Base-by-base conservation (phyloP, 2,329 filamentous ascomycete species). In the Penicillium sp. region DNA sequence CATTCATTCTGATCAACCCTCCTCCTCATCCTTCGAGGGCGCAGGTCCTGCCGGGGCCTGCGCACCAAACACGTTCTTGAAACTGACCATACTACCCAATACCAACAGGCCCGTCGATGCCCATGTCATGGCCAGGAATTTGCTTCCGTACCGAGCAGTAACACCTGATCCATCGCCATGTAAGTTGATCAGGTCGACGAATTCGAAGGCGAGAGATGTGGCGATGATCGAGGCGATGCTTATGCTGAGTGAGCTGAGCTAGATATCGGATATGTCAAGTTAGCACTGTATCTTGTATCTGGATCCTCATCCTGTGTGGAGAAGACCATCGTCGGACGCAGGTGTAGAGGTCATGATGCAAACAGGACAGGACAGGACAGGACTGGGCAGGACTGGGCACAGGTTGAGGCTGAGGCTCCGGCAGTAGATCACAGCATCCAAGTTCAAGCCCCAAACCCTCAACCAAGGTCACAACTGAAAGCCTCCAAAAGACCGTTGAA, bases 211-310 rank as follows among this genome's bases (percentile, higher is more conserved):
- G 4, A 87, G 74, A 19, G 89, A 88, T 0, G 85, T 90, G 28
- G 87, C 85, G 26, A 93, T 89, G 67, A 92, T 92, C 22, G 90
- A 93, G 52, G 89, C 87, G 55, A 88, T 87, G 3, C 89, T 89
- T 68, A 89, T 83, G 13, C 87, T 77, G 6, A 86, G 43, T 63
- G 87, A 85, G 0, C 82, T 81, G n/a, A 86, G 68, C 77, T 80
- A 61, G 56, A 57, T 37, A 16, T 37, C 4, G 35, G 1, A 11
- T 1, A 22, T 22, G 19, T 30, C 13, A 37, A 22, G 30, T 33
- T 37, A 33, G 48, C 13, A 14, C 10, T 7, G 16, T 26, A 37
- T 33, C 30, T 33, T 33, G 30, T 33, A 33, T 33, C 16, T 13
- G 4, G 13, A 37, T n/a, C 30, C 2, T 13, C 13, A 22, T 37